Evolutionary conservation across 805 yeast species (phyloP).

Genomic region (Starmerella sp.): DNA sequence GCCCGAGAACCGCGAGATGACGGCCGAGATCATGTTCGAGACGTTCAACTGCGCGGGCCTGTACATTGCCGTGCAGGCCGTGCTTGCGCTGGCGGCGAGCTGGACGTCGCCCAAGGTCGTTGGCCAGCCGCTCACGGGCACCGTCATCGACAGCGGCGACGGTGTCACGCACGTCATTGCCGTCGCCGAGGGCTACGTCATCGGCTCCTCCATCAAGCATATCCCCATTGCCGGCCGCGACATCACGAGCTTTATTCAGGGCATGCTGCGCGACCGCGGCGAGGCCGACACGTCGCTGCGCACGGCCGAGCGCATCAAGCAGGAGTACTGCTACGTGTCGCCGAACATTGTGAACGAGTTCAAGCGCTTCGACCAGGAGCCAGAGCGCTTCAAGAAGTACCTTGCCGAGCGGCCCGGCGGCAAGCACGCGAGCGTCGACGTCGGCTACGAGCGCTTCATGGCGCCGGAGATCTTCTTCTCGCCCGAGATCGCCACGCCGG

Average conservation of each 20-base stretch:
- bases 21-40: constrained; percentile 98
- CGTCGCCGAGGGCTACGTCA: constrained; percentile 97
- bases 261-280: constrained; percentile 89
- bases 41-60: constrained; percentile 97
- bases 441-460: constrained; percentile 93
- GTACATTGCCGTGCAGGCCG: constrained; percentile 98
- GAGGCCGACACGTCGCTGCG: constrained; percentile 86
- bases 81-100: constrained; percentile 93
- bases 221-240: constrained; percentile 99
- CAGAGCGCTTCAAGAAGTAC: constrained; percentile 78
- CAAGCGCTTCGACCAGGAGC: constrained; percentile 84
- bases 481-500: constrained; percentile 93
- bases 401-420: constrained; percentile 59
- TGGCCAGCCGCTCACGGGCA: constrained; percentile 93
- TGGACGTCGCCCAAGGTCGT: constrained; percentile 96
- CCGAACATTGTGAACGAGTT: constrained; percentile 97
- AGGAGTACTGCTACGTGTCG: constrained; percentile 91
- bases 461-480: constrained; percentile 99
- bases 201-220: constrained; percentile 93
- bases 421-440: constrained; percentile 61
- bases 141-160: constrained; percentile 96
- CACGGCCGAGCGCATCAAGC: constrained; percentile 95
- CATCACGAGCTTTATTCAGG: constrained; percentile 86
- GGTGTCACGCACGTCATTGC: constrained; percentile 99
- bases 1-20: constrained; percentile 98